phyloP scores from a whole-genome alignment of 495 filamentous ascomycete genomes.

The Neurospora sp. region DNA sequence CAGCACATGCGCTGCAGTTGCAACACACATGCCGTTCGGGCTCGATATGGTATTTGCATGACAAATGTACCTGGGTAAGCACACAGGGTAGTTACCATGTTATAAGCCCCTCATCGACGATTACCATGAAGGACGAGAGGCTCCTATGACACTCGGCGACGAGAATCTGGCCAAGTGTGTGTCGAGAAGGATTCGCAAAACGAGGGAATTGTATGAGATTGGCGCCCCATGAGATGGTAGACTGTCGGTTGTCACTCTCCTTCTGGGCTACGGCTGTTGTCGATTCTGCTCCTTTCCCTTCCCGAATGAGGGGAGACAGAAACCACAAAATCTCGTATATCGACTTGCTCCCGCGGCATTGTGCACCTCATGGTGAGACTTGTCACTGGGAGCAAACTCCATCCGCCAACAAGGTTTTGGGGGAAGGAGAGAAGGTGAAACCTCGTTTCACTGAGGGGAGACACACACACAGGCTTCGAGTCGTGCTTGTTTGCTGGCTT shows the following conservation, averaged over 20 bases:
- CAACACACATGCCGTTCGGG: neutral
- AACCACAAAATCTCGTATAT: neutral
- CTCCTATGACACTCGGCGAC: neutral
- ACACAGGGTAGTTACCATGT: neutral
- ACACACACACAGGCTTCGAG: neutral
- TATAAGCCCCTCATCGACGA: too few species aligned
- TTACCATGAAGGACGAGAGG: neutral
- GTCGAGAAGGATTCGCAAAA: neutral
- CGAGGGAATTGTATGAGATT: neutral
- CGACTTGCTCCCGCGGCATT: neutral
- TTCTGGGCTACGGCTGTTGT: neutral
- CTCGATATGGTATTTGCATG: neutral
- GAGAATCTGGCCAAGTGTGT: neutral
- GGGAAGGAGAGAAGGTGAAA: neutral
- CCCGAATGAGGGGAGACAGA: neutral
- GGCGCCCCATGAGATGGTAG: neutral
- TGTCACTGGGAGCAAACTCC: neutral
- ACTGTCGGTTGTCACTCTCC: neutral
- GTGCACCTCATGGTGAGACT: neutral
- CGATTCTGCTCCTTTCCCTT: neutral
- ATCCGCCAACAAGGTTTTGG: neutral
- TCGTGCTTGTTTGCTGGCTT: neutral
- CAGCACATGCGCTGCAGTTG: neutral
- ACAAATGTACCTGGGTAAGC: neutral
- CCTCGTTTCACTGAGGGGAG: neutral